Base-by-base conservation (phyloP, 2,329 filamentous ascomycete genomes). In the Neonectria hederae region DNA sequence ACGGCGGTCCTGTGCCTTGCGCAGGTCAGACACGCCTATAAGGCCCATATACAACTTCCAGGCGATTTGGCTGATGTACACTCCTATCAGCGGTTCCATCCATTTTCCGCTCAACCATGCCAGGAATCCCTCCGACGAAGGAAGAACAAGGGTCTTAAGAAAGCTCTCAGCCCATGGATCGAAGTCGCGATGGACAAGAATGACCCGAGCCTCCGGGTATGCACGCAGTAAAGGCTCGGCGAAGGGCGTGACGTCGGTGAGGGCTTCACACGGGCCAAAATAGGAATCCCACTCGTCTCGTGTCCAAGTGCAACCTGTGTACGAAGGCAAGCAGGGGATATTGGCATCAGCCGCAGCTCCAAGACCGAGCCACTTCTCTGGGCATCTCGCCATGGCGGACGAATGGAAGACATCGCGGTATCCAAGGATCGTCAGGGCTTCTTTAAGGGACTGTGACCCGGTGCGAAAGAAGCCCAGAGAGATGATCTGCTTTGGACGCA, bases 151-250 rank as follows among this genome's bases (percentile, higher is more conserved):
- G 4, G 46, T 30, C 10, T 30, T 30, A 1, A 19, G 21, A 14
- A 49, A 49, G 63, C 75, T 77, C 10, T 63, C 48, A 24, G 62
- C 63, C 76, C 75, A 76, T 2, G 54, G 58, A 3, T 76, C 75
- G 9, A 75, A 63, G 17, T 77, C 71, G 11, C 75, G 71, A 9
- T 74, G 65, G 17, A 68, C 64, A 0, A 77, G 69, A 14, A 77
- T 67, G 9, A 76, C 68, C 24, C 75, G 75, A 1, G 76, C 75
- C 0, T 76, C 70, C 0, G 75, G 75, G 8, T 77, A 78, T 0
- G 72, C 71, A 4, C 56, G 58, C 17, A 76, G 71, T 1, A 78
- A 54, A n/a, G 71, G 66, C 14, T 68, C 56, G 0, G 73, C 69
- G 21, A 70, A 62, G 13, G 66, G 65, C 0, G 69, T 69, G 6